Evolutionary conservation across 768 basidiomycete species (phyloP).

Genomic region (Xerocomus spinulosus): DNA sequence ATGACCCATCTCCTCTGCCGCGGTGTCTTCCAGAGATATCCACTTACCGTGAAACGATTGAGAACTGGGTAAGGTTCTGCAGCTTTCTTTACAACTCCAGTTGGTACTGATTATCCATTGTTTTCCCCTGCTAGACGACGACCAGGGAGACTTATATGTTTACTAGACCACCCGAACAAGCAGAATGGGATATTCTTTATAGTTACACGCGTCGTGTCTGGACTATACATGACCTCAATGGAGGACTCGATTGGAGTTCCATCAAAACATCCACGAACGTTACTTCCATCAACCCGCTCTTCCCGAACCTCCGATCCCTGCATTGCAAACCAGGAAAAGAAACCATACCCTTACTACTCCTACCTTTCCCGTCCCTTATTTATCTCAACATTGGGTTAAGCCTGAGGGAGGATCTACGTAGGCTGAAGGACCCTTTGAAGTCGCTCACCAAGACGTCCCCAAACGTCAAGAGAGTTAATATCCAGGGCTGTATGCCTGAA

Average conservation of each 20-base stretch:
- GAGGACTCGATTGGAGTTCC: not conserved
- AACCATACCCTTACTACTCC: not conserved
- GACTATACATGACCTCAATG: not conserved
- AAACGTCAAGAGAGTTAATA: not conserved
- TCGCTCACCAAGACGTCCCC: not conserved
- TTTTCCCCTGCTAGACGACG: too few relatives aligned
- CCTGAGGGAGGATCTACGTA: not conserved
- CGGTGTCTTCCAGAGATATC: slow-evolving; percentile 2
- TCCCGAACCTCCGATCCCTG: slow-evolving; percentile 2
- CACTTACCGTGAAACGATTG: not conserved
- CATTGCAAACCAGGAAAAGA: not conserved
- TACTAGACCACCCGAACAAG: not conserved
- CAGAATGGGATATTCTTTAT: slow-evolving; percentile 4
- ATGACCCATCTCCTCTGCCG: not conserved
- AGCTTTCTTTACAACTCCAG: not conserved
- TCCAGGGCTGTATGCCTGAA: not conserved
- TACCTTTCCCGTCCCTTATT: not conserved
- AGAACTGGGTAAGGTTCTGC: not conserved
- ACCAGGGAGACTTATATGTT: too few relatives aligned
- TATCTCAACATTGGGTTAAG: not conserved
- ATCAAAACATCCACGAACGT: not conserved
- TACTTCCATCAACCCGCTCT: not conserved
- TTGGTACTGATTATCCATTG: not conserved
- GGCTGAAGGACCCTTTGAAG: not conserved
- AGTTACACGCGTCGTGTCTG: slow-evolving; percentile 3